These are phyloP conservation scores for Mollisiaceae sp. DNA, from an alignment of 2,329 filamentous ascomycete genomes.

Conservation along the genomic window DNA sequence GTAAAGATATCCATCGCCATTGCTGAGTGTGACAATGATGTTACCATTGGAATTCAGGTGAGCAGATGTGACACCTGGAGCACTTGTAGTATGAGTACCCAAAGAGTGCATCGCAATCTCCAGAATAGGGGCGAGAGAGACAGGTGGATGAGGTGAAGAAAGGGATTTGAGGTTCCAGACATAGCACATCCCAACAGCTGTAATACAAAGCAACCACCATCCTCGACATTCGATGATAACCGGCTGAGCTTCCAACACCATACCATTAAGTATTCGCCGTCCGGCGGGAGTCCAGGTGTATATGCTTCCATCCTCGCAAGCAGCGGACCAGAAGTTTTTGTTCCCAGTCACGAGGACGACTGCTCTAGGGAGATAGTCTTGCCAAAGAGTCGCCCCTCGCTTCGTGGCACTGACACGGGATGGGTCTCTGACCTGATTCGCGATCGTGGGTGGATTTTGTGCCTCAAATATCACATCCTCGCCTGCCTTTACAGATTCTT, in stretches of 20 bases:
- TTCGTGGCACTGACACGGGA: constrained; percentile 83
- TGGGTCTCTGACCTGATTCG: constrained; percentile 73
- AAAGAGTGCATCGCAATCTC: constrained; percentile 84
- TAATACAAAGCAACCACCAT: constrained; percentile 88
- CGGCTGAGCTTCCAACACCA: constrained; percentile 89
- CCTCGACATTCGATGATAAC: constrained; percentile 91
- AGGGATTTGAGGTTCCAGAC: constrained; percentile 92
- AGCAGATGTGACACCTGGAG: constrained; percentile 86
- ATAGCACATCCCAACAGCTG: constrained; percentile 84
- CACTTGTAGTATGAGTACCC: constrained; percentile 75
- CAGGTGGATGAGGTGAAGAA: constrained; percentile 83
- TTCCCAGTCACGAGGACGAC: constrained; percentile 92
- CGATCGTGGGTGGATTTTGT: constrained; percentile 73
- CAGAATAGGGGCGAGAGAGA: constrained; percentile 86
- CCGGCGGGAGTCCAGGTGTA: constrained; percentile 94
- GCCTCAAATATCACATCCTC: constrained; percentile 86
- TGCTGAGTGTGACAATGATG: constrained; percentile 87
- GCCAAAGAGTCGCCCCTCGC: constrained; percentile 83
- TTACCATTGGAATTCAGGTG: constrained; percentile 87
- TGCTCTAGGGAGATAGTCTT: constrained; percentile 86
- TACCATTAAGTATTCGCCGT: constrained; percentile 80
- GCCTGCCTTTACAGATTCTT: constrained; percentile 66
- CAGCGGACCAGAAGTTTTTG: constrained; percentile 87
- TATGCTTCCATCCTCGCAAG: constrained; percentile 89
- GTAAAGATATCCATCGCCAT: constrained; percentile 94